Conservation (phyloP, 352 stramenopile genomes). For the Globisporangium ultimum region DNA sequence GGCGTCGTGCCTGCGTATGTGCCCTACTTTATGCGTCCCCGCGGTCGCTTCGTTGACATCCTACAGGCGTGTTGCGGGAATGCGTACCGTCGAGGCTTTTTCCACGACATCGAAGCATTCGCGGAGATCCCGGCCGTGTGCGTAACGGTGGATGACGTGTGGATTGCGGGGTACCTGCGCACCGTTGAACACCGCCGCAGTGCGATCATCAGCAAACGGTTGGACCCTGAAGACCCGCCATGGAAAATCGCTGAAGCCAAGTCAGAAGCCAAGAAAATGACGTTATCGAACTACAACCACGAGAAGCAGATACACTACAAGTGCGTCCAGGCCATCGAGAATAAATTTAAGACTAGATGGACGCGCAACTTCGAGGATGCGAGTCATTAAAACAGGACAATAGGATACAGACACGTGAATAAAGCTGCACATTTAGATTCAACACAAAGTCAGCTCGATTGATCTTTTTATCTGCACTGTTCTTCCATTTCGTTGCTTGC, state of each 20-base stretch:
- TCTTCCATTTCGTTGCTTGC: too few relatives aligned
- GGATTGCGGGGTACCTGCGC: slow-evolving; percentile 77
- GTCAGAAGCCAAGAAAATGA: slow-evolving; percentile 47
- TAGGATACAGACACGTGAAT: too few relatives aligned
- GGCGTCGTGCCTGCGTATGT: slow-evolving; percentile 77
- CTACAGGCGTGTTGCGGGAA: slow-evolving; percentile 68
- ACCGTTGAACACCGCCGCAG: slow-evolving; percentile 54
- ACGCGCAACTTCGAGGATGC: slow-evolving; percentile 61
- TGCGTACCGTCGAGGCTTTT: slow-evolving; percentile 75
- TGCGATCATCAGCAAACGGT: slow-evolving; percentile 73
- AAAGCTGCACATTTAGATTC: too few relatives aligned
- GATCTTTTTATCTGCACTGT: too few relatives aligned
- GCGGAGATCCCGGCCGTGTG: slow-evolving; percentile 64
- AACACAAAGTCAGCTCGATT: too few relatives aligned
- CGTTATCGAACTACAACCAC: slow-evolving; percentile 79
- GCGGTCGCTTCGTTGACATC: slow-evolving; percentile 73
- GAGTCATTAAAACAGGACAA: too few relatives aligned
- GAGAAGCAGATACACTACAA: slow-evolving; percentile 81
- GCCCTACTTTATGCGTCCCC: slow-evolving; percentile 76
- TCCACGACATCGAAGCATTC: slow-evolving; percentile 62
- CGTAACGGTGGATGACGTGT: slow-evolving; percentile 81
- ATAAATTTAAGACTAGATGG: slow-evolving; percentile 55
- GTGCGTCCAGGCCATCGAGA: slow-evolving; percentile 73
- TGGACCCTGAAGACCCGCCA: slow-evolving; percentile 58
- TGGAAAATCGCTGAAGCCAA: slow-evolving; percentile 70